Conservation (phyloP, 1,139 yeast genomes). For the Blastobotrys ciferrii region DNA sequence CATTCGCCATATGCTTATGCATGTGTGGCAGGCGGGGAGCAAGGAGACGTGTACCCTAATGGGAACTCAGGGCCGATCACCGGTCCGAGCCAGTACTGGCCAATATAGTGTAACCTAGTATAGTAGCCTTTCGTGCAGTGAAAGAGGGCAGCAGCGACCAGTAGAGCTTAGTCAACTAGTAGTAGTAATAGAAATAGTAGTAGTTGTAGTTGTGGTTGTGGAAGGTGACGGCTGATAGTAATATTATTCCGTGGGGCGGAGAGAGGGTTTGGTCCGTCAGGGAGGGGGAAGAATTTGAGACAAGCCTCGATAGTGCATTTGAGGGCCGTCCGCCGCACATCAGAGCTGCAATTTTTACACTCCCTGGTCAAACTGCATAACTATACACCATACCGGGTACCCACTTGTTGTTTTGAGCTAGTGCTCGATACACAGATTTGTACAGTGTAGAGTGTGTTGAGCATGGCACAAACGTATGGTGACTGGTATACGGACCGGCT, state of each 20-base stretch:
- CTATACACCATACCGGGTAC: not conserved
- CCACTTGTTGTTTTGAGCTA: not conserved
- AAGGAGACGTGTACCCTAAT: too few relatives aligned
- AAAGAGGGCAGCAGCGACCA: too few relatives aligned
- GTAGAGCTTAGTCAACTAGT: too few relatives aligned
- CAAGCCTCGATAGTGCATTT: not conserved
- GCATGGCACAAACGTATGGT: constrained; percentile 11
- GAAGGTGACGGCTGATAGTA: too few relatives aligned
- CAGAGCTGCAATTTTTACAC: constrained; percentile 1
- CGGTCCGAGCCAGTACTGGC: too few relatives aligned
- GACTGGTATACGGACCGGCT: constrained; percentile 27
- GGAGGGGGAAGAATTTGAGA: not conserved
- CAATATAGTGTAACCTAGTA: too few relatives aligned
- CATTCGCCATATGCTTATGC: too few relatives aligned
- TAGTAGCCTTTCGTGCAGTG: too few relatives aligned
- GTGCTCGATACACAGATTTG: not conserved
- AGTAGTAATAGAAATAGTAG: too few relatives aligned
- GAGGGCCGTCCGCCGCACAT: constrained; percentile 8
- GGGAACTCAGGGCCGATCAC: too few relatives aligned
- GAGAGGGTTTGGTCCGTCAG: not conserved
- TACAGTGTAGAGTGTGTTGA: not conserved
- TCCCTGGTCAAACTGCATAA: not conserved
- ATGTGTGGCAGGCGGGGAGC: too few relatives aligned
- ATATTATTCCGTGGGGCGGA: not conserved
- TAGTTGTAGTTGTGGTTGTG: not conserved